A percentile compares a stretch with the other conserved stretches of the same genome.
phyloP scores from a whole-genome alignment of 768 basidiomycete species.

The Rhizopogon sp. region DNA sequence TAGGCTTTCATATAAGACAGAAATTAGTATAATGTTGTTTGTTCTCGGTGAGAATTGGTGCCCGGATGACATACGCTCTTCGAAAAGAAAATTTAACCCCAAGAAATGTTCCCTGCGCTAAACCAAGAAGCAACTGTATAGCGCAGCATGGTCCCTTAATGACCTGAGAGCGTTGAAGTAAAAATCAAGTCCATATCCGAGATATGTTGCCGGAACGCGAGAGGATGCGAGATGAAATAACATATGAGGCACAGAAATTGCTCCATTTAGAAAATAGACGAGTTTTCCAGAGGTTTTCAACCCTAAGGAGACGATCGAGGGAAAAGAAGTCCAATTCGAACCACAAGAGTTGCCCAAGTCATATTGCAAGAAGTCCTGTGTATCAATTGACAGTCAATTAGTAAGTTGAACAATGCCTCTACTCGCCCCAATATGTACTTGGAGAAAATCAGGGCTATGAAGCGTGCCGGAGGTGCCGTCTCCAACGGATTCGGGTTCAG shows the following conservation, averaged over 20 bases:
- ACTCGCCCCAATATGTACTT: constrained; percentile 14
- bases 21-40: constrained; percentile 17
- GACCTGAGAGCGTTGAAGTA: constrained; percentile 14
- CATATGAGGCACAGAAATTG: constrained; percentile 21
- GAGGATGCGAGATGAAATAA: constrained; percentile 17
- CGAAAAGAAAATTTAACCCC: constrained; percentile 14
- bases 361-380: constrained; percentile 7
- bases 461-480: constrained; percentile 15
- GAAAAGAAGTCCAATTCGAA: constrained; percentile 13
- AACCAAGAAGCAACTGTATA: constrained; percentile 20
- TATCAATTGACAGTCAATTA: constrained; percentile 18
- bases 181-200: constrained; percentile 20
- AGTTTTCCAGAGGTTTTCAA: constrained; percentile 7
- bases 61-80: constrained; percentile 24
- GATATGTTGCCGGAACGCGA: constrained; percentile 19
- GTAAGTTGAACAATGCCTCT: constrained; percentile 27
- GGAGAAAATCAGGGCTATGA: constrained; percentile 21
- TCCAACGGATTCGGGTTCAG: constrained; percentile 27
- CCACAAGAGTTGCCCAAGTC: constrained; percentile 5
- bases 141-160: constrained; percentile 26
- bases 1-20: constrained; percentile 15
- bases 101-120: constrained; percentile 17
- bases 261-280: constrained; percentile 11
- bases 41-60: constrained; percentile 16
- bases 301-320: constrained; percentile 14